Evolutionary conservation across 495 filamentous ascomycete genomes (phyloP), one percentile per base, ranked within the genome.

Genomic region (Penicillium bialowiezense): DNA sequence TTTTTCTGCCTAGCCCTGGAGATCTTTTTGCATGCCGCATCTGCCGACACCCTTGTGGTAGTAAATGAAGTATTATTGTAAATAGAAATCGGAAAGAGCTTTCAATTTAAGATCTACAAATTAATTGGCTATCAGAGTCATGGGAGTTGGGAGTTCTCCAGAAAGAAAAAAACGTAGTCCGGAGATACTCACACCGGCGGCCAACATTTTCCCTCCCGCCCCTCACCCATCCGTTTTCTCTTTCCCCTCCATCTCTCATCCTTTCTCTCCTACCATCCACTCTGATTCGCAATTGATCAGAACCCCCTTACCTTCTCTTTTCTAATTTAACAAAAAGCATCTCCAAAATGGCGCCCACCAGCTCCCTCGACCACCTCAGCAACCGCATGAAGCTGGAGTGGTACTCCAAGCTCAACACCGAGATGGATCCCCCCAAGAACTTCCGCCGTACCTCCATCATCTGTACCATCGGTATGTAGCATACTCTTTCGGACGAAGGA

Each of bases 361-460:
- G 68, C 57, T 85, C 89, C 59, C 79, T 93, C 61, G 87, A 91
- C 66, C 90, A 95, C 67, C 79, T 95, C 64, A 74, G 79, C 59
- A 90, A 88, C 64, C 73, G 78, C 69, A 91, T 87, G 72, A 87
- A 86, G 75, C 87, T 95, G 59, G 87, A 93, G 75, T 98, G 93
- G 93, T 84, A 95, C 56, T 83, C 89, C 61, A 79, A 86, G 72
- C 78, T 88, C 47, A 82, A 83, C 73, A 91, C 89, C 46, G 84
- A 90, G 58, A 86, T 85, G 72, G 76, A 83, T 40, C 90, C 92
- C 24, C 74, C 80, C 38, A 87, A 87, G 75, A 89, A 90, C 76
- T 92, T 91, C 67, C 89, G 93, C 54, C 88, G 95, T 50, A 95
- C 95, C 44, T 96, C 92, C 53, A 98, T 98, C 79, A 96, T 98